Conservation (phyloP, 306 rosid genomes). For the Sechiopsis laciniata region DNA sequence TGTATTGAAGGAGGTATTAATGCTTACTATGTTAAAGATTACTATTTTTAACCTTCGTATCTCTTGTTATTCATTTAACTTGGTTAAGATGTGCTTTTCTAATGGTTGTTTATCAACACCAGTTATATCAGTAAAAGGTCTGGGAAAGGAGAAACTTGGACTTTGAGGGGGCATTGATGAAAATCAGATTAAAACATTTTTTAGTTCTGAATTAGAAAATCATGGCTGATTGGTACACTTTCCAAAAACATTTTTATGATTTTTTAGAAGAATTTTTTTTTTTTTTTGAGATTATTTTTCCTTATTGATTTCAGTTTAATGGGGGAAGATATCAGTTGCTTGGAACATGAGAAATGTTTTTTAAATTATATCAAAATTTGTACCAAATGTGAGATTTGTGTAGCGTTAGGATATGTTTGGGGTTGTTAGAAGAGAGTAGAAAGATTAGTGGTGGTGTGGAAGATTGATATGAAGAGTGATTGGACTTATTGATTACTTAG, state of each 20-base stretch:
- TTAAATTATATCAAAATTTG: background rate
- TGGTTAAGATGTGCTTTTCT: background rate
- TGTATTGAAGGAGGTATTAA: slow-evolving; percentile 17
- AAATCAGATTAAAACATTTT: background rate
- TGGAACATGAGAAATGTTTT: background rate
- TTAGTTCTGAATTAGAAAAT: background rate
- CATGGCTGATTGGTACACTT: no score
- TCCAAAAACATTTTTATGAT: background rate
- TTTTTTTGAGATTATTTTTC: background rate
- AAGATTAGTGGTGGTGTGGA: no score
- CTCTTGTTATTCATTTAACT: slow-evolving; percentile 16
- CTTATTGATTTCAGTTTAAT: background rate
- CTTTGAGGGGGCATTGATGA: background rate
- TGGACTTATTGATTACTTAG: no score
- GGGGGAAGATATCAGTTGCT: background rate
- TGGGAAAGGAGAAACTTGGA: slow-evolving; percentile 6
- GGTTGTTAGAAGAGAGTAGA: no score
- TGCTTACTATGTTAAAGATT: slow-evolving; percentile 9
- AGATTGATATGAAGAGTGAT: no score
- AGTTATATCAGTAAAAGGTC: background rate
- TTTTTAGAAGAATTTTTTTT: background rate
- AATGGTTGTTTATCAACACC: background rate
- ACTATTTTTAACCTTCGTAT: slow-evolving; percentile 12
- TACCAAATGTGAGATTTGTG: no score
- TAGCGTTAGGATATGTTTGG: no score